These are phyloP conservation scores for Amauroascus verrucosus DNA, from an alignment of 2,329 filamentous ascomycete species.

Conservation along the genomic window DNA sequence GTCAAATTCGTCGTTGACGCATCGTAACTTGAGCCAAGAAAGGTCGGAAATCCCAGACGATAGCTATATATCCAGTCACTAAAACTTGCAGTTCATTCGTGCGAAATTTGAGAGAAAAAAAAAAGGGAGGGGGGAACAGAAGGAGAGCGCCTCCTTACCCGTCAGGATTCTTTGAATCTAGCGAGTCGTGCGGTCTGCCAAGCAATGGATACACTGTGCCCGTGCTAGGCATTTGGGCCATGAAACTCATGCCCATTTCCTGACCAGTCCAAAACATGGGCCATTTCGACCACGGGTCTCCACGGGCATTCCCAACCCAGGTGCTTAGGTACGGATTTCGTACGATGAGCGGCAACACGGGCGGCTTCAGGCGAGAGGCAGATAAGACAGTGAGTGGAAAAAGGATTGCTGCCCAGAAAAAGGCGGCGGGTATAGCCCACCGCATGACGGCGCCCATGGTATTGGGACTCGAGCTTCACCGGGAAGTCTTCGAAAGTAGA, in stretches of 20 bases:
- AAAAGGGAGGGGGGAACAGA: too few species aligned
- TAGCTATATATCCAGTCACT: conserved; percentile 28
- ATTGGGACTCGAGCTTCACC: background rate
- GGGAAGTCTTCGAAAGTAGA: background rate
- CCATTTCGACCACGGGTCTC: conserved; percentile 71
- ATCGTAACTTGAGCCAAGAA: conserved; percentile 54
- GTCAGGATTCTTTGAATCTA: conserved; percentile 28
- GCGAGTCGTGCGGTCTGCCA: conserved; percentile 55
- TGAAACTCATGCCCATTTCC: conserved; percentile 53
- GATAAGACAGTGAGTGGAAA: conserved; percentile 33
- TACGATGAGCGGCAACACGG: conserved; percentile 63
- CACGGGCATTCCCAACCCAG: conserved; percentile 63
- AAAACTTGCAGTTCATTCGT: background rate
- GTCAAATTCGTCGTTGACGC: conserved; percentile 61
- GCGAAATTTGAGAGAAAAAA: background rate
- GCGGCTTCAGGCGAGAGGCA: conserved; percentile 49
- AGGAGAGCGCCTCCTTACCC: conserved; percentile 26
- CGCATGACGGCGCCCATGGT: background rate
- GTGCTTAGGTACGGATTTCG: conserved; percentile 66
- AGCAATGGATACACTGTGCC: conserved; percentile 53
- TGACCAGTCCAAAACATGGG: conserved; percentile 74
- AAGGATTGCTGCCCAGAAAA: conserved; percentile 20
- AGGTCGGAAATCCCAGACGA: conserved; percentile 49
- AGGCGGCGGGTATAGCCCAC: background rate
- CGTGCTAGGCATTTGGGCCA: conserved; percentile 52